These are phyloP conservation scores for Ophiorrhiza pumila DNA, from an alignment of 257 asterid species.

Conservation along the genomic window DNA sequence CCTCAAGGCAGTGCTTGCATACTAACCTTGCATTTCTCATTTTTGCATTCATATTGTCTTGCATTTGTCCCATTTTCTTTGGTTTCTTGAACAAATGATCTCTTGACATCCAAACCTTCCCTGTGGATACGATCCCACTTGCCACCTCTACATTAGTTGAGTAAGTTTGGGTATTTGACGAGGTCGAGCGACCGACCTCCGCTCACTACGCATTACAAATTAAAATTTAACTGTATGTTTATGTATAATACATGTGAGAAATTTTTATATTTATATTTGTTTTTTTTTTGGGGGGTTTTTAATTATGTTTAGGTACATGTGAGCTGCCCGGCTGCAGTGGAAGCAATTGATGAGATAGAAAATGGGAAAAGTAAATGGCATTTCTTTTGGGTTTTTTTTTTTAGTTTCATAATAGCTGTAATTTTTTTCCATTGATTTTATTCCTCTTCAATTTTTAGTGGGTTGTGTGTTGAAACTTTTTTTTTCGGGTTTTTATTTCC, in stretches of 20 bases:
- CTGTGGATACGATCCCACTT: too few species aligned
- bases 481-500: neutral
- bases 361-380: slow-evolving; percentile 37
- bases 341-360: slow-evolving; percentile 55
- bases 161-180: too few species aligned
- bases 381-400: neutral
- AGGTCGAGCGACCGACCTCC: too few species aligned
- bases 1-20: too few species aligned
- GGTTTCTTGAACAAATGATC: too few species aligned
- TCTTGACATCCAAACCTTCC: too few species aligned
- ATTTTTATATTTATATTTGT: neutral
- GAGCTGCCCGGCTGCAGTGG: slow-evolving; percentile 48
- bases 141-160: too few species aligned
- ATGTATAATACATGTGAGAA: neutral
- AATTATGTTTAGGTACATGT: slow-evolving; percentile 32
- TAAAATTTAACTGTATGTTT: neutral
- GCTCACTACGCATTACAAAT: neutral
- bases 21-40: too few species aligned
- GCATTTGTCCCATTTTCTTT: too few species aligned
- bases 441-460: neutral
- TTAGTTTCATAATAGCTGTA: neutral
- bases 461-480: neutral
- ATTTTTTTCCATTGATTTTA: neutral
- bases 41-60: too few species aligned
- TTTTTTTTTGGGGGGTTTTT: neutral